phyloP scores from a whole-genome alignment of 2,329 filamentous ascomycete species.

The Neofusicoccum parvum region DNA sequence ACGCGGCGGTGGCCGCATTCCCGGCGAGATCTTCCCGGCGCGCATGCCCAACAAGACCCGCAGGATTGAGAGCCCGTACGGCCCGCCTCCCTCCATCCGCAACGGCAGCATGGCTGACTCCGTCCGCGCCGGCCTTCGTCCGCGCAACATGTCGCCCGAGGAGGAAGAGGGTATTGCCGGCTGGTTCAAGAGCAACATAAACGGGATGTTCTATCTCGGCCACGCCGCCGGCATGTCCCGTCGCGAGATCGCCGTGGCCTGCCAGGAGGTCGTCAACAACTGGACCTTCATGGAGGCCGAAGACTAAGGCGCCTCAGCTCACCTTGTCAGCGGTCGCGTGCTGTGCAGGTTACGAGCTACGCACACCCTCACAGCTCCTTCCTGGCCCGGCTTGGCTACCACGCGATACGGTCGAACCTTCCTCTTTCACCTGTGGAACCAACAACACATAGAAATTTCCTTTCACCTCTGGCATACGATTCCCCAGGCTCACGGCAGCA shows the following conservation, averaged over 20 bases:
- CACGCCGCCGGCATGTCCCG: background rate
- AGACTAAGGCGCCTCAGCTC: background rate
- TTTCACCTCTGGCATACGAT: background rate
- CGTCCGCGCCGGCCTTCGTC: background rate
- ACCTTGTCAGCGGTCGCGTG: background rate
- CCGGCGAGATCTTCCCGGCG: constrained; percentile 17
- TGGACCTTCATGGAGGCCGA: constrained; percentile 5
- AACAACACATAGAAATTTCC: background rate
- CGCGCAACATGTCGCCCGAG: background rate
- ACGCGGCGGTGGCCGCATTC: constrained; percentile 1
- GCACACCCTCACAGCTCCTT: no score
- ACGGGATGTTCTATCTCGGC: constrained; percentile 6
- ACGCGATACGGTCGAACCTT: no score
- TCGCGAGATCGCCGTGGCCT: background rate
- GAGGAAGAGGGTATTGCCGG: background rate
- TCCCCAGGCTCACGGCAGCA: background rate
- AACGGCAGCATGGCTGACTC: background rate
- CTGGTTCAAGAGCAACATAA: constrained; percentile 11
- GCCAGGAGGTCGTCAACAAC: background rate
- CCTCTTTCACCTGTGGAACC: background rate
- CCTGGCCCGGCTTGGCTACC: no score
- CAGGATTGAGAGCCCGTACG: background rate
- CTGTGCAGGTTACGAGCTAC: background rate
- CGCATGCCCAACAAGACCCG: background rate
- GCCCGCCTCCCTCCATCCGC: background rate